Conservation (phyloP, 2,329 filamentous ascomycete genomes). For the Sarocladium kiliense region DNA sequence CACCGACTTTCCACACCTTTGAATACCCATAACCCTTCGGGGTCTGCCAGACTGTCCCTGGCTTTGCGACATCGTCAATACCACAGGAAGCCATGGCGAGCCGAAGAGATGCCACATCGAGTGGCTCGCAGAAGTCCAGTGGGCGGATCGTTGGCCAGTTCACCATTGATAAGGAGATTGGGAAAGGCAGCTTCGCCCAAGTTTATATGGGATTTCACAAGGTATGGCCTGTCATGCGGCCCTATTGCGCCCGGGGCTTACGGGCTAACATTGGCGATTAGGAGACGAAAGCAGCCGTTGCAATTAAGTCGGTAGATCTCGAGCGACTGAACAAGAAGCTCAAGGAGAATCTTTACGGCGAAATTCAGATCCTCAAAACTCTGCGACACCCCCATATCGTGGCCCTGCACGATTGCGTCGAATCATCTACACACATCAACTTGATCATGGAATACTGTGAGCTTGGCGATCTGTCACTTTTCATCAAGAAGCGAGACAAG, state of each 20-base stretch:
- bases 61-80: conserved; percentile 26
- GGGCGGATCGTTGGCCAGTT: conserved; percentile 63
- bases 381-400: conserved; percentile 96
- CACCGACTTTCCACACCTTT: neutral
- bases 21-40: neutral
- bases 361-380: conserved; percentile 92
- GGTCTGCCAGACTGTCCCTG: neutral
- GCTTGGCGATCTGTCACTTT: conserved; percentile 86
- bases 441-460: conserved; percentile 99
- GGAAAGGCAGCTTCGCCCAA: conserved; percentile 94
- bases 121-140: conserved; percentile 28
- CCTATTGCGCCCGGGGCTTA: conserved; percentile 4
- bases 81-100: conserved; percentile 34
- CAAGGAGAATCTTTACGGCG: conserved; percentile 89
- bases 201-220: conserved; percentile 85
- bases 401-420: conserved; percentile 88
- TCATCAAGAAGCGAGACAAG: conserved; percentile 90
- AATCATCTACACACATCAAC: conserved; percentile 84
- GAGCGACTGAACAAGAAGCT: conserved; percentile 90
- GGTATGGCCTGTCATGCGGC: conserved; percentile 38
- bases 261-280: conserved; percentile 29
- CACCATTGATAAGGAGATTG: conserved; percentile 81
- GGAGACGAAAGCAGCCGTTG: conserved; percentile 77
- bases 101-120: conserved; percentile 31
- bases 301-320: conserved; percentile 94